Base-by-base conservation (phyloP, 202 grass and related monocot genomes). In the Carex arenaria region DNA sequence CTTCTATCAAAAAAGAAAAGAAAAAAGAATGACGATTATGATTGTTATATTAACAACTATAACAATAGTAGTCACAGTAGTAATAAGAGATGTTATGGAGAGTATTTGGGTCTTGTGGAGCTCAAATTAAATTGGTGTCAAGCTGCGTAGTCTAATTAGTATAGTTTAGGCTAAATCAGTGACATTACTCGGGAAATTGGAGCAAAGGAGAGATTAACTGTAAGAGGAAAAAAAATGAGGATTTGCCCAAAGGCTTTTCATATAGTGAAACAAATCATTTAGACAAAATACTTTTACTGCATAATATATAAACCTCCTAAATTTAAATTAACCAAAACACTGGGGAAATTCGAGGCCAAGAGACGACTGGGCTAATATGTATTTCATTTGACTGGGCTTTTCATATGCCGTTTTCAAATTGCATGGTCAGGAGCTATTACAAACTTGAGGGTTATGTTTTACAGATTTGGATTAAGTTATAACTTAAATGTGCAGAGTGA, bases 61-160 rank as follows among this genome's bases (percentile, higher is more conserved):
- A 72, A 72, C 36, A 72, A 72, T 26, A 72, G n/a, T 71, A 47
- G 36, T 71, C 19, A 45, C 40, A 71, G 67, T 47, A 67, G 38
- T 71, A 71, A 43, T 43, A 70, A 34, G 38, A 45, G 36, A 71
- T 71, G 40, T 71, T 47, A 71, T 47, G 17, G 15, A 71, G 10
- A 18, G 3, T 11, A 72, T 65, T 65, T 32, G 62, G 15, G 42
- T 49, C 4, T 40, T 26, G 31, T 15, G 26, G 4, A 65, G 23
- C 4, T 22, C 3, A 49, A 32, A 72, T 49, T 23, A 26, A 72
- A 72, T 47, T 72, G 42, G 42, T 72, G 40, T 23, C 9, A 0
- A 14, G 19, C 42, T 47, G 68, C 10, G 49, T 13, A 72, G 68
- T 42, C 68, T 72, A 47, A 71, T 70, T 43, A 71, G 17, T 45